Conservation (phyloP, 2,329 filamentous ascomycete species). For the Aspergillus sp. region DNA sequence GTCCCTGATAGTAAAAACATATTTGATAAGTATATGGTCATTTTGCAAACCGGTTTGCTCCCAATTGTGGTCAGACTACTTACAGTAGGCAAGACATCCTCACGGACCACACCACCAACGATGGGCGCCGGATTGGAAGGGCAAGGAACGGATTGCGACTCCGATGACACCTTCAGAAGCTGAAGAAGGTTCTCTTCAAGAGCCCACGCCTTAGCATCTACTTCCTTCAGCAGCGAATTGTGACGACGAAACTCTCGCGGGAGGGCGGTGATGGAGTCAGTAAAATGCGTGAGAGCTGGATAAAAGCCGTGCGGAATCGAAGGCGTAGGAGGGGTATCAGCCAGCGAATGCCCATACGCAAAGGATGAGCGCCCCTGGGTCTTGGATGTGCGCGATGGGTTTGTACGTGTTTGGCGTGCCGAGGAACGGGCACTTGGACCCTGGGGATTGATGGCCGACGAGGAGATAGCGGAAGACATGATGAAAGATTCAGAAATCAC, state of each 20-base stretch:
- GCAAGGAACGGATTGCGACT: conserved; percentile 28
- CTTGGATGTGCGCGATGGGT: conserved; percentile 45
- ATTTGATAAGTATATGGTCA: background rate
- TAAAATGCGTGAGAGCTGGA: conserved; percentile 69
- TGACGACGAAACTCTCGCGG: conserved; percentile 94
- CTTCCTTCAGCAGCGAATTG: conserved; percentile 93
- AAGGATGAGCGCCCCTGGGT: conserved; percentile 37
- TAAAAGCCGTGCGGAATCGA: conserved; percentile 51
- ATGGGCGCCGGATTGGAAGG: conserved; percentile 32
- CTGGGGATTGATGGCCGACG: conserved; percentile 22
- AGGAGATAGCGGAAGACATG: conserved; percentile 21
- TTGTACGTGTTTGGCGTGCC: conserved; percentile 45
- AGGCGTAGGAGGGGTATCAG: conserved; percentile 21
- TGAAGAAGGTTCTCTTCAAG: conserved; percentile 78
- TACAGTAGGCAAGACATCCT: conserved; percentile 22
- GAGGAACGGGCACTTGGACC: conserved; percentile 29
- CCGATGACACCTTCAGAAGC: conserved; percentile 52
- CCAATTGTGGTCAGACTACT: no score
- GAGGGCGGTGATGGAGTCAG: conserved; percentile 84
- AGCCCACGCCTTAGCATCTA: conserved; percentile 91
- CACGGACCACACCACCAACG: conserved; percentile 27
- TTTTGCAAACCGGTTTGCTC: background rate
- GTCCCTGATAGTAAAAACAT: conserved; percentile 14
- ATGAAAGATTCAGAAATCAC: conserved; percentile 6
- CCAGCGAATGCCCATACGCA: conserved; percentile 30